Evolutionary conservation across 805 yeast species (phyloP).

Genomic region (Peterozyma toletana): DNA sequence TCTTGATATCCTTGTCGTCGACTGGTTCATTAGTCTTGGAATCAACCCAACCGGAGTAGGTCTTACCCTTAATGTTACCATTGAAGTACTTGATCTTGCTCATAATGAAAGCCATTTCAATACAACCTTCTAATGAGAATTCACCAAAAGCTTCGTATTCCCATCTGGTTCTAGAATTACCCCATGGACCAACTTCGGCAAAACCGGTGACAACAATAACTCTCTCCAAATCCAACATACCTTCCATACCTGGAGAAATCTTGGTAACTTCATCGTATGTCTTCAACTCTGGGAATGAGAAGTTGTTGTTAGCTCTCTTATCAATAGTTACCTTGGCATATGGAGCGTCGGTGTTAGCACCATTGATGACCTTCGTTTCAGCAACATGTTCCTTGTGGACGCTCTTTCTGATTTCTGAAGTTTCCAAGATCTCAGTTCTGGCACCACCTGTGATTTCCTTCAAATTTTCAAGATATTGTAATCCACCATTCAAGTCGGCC

Average conservation of each 20-base stretch:
- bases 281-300: constrained; percentile 87
- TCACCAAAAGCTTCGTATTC: constrained; percentile 96
- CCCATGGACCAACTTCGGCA: constrained; percentile 99
- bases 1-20: constrained; percentile 89
- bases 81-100: constrained; percentile 93
- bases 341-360: constrained; percentile 83
- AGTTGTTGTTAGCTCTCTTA: constrained; percentile 93
- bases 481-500: constrained; percentile 99
- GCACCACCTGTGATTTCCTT: constrained; percentile 78
- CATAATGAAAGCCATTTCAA: constrained; percentile 99
- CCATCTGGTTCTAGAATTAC: constrained; percentile 98
- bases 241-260: constrained; percentile 70
- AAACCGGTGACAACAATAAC: constrained; percentile 96
- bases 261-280: constrained; percentile 66
- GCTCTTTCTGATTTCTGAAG: constrained; percentile 90
- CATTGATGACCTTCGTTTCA: constrained; percentile 80
- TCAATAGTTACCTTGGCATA: constrained; percentile 69
- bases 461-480: constrained; percentile 87
- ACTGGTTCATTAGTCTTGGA: constrained; percentile 88
- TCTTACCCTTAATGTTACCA: constrained; percentile 82
- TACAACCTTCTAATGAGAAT: constrained; percentile 94
- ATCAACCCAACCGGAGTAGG: constrained; percentile 97
- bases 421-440: constrained; percentile 70
- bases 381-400: constrained; percentile 90
- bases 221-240: constrained; percentile 84